Evolutionary conservation across 257 asterid species (phyloP), one percentile per base, ranked within the genome.

Genomic region (Rhazya stricta): DNA sequence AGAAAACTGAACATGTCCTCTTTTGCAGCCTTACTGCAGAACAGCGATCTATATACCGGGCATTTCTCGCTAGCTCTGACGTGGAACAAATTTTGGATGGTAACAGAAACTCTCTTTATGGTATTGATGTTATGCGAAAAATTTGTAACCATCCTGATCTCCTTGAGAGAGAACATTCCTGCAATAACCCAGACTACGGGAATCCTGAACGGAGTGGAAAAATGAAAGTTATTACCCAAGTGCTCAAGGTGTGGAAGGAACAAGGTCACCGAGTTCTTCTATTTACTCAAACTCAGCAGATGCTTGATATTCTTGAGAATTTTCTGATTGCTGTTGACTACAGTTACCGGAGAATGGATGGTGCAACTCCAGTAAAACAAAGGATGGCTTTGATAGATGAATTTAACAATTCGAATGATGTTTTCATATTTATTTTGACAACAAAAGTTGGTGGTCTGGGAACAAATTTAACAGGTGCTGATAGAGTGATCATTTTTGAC

Each of bases 111-210:
- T 89, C 99, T 42, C 89, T 95, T 1, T 95, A 76, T 61, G 99
- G 99, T 77, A 95, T 95, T 72, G 99, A 95, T 80, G 94, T 95
- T 73, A 87, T 95, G 98, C 96, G 99, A 29, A 95, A 95, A 82
- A 91, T 95, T 79, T 95, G 98, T 86, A 95, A 95, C 84, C 99
- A 95, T 82, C 99, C 99, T 5, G 99, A 95, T 81, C 96, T 95
- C 76, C 94, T 92, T 5, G 99, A 95, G 89, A 92, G 99, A 81
- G 99, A 95, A 74, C 97, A 91, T 78, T 85, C 90, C 45, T 79
- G 78, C 34, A 90, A 87, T 56, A 85, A 95, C 83, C 97, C 97
- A 18, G 99, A 95, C 84, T 95, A 95, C 75, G 98, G 99, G 57
- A 92, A 95, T 79, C 91, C 88, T 57, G 85, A 83, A 73, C 90